Percentiles rank a stretch among this genome's conserved stretches.
Evolutionary conservation across 2,329 filamentous ascomycete genomes (phyloP).

Genomic region (Colletotrichum viniferum): DNA sequence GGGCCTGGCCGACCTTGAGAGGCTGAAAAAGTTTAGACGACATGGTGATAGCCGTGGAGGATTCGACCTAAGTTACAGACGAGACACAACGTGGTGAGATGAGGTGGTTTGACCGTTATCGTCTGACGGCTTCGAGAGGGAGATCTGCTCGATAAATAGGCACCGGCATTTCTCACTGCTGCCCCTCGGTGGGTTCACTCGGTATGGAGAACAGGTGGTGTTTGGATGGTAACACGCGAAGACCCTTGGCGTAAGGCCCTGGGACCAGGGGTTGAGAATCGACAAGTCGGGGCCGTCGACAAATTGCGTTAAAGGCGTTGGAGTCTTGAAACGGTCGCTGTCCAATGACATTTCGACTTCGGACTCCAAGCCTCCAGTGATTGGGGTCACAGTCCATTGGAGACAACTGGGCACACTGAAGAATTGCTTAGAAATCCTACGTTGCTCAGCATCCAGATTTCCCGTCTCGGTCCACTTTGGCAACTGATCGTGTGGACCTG

Average conservation of each 20-base stretch:
- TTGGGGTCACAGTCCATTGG: not conserved
- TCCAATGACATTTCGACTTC: not conserved
- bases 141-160: not conserved
- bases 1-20: conserved; percentile 22
- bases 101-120: not conserved
- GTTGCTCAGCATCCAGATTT: not conserved
- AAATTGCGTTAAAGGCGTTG: not conserved
- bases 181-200: not conserved
- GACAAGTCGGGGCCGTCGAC: not conserved
- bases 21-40: conserved; percentile 22
- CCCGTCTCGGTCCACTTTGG: not conserved
- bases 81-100: not conserved
- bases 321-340: not conserved
- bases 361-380: not conserved
- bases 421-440: conserved; percentile 15
- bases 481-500: not conserved
- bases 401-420: not conserved
- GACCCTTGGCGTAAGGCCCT: not conserved
- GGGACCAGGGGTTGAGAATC: conserved; percentile 1
- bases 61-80: too few species aligned
- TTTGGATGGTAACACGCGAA: not conserved
- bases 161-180: not conserved
- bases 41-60: not conserved
- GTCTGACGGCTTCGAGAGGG: not conserved
- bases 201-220: not conserved